Percentiles rank a stretch among this genome's conserved stretches.
Evolutionary conservation across 371 early-diverging fungal genomes (phyloP).

Genomic region (Mortierella sp.): DNA sequence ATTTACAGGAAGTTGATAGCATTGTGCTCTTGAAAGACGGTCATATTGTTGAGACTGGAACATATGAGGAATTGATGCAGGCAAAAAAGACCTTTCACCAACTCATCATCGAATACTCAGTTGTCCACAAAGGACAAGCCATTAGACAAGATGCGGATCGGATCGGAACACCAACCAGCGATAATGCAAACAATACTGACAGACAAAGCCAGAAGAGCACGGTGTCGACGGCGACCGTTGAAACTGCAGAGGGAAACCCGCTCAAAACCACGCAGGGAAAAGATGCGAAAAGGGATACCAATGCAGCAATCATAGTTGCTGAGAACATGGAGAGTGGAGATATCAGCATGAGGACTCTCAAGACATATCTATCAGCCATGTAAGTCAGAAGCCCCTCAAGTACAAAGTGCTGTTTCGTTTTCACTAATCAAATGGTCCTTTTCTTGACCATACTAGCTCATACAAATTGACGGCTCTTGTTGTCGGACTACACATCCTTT

Average conservation of each 20-base stretch:
- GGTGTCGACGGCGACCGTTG: neutral
- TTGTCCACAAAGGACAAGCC: slow-evolving; percentile 38
- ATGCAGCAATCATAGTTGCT: neutral
- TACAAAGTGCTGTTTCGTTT: slow-evolving; percentile 4
- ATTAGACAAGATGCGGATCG: slow-evolving; percentile 14
- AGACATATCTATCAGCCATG: slow-evolving; percentile 1
- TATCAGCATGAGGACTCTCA: neutral
- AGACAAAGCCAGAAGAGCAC: neutral
- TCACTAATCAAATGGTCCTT: no score
- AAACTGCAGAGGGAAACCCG: neutral
- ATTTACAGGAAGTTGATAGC: slow-evolving; percentile 70
- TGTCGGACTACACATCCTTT: slow-evolving; percentile 4
- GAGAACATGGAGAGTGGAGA: slow-evolving; percentile 7
- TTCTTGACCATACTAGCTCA: no score
- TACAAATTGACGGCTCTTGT: slow-evolving; percentile 15
- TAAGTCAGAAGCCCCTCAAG: neutral
- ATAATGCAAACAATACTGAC: neutral
- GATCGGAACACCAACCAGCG: neutral
- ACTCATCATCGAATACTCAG: slow-evolving; percentile 48
- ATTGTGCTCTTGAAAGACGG: slow-evolving; percentile 74
- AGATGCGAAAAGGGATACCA: neutral
- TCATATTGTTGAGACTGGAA: slow-evolving; percentile 50
- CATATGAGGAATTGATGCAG: slow-evolving; percentile 55
- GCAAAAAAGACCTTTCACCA: slow-evolving; percentile 56
- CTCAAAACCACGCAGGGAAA: neutral